A percentile compares a stretch with the other conserved stretches of the same genome.
Evolutionary conservation across 305 asterid genomes (phyloP).

Genomic region (Fraxinus baroniana): DNA sequence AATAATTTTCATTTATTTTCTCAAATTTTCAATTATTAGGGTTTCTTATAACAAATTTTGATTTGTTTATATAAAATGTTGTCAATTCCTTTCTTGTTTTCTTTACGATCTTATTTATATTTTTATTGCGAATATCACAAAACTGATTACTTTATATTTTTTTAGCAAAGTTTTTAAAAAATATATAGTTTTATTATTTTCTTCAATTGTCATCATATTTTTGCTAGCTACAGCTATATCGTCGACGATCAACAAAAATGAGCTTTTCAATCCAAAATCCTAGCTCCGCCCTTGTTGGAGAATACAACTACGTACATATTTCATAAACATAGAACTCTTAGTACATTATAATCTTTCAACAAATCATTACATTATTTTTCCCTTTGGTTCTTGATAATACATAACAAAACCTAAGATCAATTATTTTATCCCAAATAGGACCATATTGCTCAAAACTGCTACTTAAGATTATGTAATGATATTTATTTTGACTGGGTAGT

Average conservation of each 20-base stretch:
- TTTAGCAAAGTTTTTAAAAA: no score
- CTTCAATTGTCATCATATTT: not conserved
- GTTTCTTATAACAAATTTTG: not conserved
- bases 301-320: no score
- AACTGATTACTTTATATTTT: not conserved
- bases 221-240: no score
- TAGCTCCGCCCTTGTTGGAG: no score
- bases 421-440: not conserved
- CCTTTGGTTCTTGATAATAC: not conserved
- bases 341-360: no score
- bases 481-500: not conserved
- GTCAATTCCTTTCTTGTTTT: not conserved
- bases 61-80: not conserved
- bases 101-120: no score
- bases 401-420: not conserved
- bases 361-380: not conserved
- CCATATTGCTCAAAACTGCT: not conserved
- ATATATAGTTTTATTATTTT: no score
- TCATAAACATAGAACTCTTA: not conserved
- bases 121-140: no score
- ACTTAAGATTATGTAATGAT: not conserved
- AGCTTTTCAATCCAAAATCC: not conserved
- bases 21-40: not conserved
- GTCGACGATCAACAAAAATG: not conserved
- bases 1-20: not conserved